Base-by-base conservation (phyloP, 306 rosid species). In the Medicago arabica region DNA sequence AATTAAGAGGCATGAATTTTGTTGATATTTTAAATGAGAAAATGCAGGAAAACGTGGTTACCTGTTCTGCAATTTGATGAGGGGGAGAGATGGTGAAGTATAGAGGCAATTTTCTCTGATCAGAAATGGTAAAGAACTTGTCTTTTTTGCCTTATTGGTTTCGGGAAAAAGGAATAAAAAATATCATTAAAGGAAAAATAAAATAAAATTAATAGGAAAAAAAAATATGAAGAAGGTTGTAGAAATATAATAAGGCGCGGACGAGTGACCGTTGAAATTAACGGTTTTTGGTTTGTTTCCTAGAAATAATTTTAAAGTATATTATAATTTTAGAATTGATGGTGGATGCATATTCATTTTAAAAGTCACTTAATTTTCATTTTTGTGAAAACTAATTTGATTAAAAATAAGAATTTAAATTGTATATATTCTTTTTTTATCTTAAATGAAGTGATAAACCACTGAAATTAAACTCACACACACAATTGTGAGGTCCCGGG, bases 21-120 rank as follows among this genome's bases (percentile, higher is more conserved):
- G 55, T 71, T 28, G 19, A 59, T 54, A 54, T 25, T 49, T 57
- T 23, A 21, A 8, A 58, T 25, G 54, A 75, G 68, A 63, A 69
- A 63, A 73, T 51, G 55, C 36, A 70, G 40, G 5, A 64, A 75
- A 72, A 73, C 14, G 34, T 15, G 39, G 34, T 21, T 79, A 87
- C 90, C 92, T 83, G 81, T 70, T 84, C 78, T 76, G 83, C 78
- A 79, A 84, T 80, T 81, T 81, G 84, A 68, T 36, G 83, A 80
- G 75, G 38, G 79, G 79, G 74, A 72, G 75, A 55, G 57, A 81
- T 58, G 75, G 57, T 76, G 78, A 55, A 78, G 51, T 55, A 49
- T 46, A 66, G 79, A 72, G 67, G 62, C 77, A 54, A 61, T 40
- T 73, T 65, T 25, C 69, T 61, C 46, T 54, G 77, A 82, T 80